phyloP scores from a whole-genome alignment of 225 moss, liverwort and hornwort species.

The Climacium dendroides region DNA sequence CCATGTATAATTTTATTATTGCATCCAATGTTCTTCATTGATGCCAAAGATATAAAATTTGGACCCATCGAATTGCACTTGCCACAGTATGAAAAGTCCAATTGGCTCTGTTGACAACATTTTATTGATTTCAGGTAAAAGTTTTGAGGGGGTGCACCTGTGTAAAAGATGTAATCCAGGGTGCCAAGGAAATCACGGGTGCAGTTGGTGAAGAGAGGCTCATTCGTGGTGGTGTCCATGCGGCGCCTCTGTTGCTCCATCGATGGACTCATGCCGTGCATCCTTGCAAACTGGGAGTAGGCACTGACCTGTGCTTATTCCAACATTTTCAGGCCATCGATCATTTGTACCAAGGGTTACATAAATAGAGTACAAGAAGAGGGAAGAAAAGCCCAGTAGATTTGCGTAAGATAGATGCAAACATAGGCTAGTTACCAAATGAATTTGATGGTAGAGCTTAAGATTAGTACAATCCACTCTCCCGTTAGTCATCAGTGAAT shows the following conservation, averaged over 20 bases:
- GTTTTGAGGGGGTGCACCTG: constrained; percentile 6
- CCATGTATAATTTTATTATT: neutral
- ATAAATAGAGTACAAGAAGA: neutral
- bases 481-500: constrained; percentile 54
- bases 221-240: constrained; percentile 51
- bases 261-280: constrained; percentile 21
- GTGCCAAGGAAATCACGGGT: constrained; percentile 81
- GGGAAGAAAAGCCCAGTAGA: neutral
- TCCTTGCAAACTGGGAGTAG: constrained; percentile 64
- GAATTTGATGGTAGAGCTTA: constrained; percentile 59
- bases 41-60: neutral
- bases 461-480: constrained; percentile 38
- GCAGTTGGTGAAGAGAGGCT: constrained; percentile 78
- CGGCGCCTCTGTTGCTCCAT: constrained; percentile 49
- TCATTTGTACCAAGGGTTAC: neutral
- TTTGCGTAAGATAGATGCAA: neutral
- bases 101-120: neutral
- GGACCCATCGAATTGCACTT: neutral
- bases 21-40: neutral
- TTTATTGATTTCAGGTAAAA: neutral
- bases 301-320: constrained; percentile 55
- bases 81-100: neutral
- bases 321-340: neutral
- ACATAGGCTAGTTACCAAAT: constrained; percentile 18
- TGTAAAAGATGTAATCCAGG: constrained; percentile 83